A percentile compares a stretch with the other conserved stretches of the same genome.
Evolutionary conservation across 495 filamentous ascomycete species (phyloP).

Genomic region (Polyplosphaeria fusca): DNA sequence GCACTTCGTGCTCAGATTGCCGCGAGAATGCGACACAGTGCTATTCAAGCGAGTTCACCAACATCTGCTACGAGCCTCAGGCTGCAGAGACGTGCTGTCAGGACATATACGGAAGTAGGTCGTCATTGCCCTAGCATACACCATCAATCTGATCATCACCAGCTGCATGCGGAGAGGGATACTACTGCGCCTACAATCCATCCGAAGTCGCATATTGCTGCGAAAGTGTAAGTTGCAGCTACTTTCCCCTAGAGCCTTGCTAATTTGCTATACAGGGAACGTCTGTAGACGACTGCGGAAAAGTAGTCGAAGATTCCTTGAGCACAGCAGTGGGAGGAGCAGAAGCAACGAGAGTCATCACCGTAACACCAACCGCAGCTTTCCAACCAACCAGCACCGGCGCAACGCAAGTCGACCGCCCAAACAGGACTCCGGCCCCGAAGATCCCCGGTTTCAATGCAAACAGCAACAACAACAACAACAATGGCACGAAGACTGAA

Average conservation of each 20-base stretch:
- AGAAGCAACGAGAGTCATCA: too few species aligned
- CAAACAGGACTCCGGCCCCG: background rate
- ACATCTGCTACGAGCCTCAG: slow-evolving; percentile 15
- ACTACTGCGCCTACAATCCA: slow-evolving; percentile 6
- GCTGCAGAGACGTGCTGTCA: slow-evolving; percentile 12
- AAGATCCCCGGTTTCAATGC: too few species aligned
- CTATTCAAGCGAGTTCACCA: background rate
- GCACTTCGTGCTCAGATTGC: background rate
- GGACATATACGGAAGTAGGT: slow-evolving; percentile 7
- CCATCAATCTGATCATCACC: background rate
- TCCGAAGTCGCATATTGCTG: slow-evolving; percentile 6
- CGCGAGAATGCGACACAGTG: background rate
- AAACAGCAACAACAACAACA: background rate
- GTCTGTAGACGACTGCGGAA: background rate
- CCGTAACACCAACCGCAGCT: background rate
- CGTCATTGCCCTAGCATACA: background rate
- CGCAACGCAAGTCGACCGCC: background rate
- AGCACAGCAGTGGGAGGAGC: background rate
- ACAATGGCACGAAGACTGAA: background rate
- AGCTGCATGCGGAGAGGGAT: slow-evolving; percentile 7
- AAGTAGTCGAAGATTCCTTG: background rate
- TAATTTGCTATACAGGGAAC: slow-evolving; percentile 2
- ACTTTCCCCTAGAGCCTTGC: background rate
- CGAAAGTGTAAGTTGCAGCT: background rate
- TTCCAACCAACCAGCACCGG: background rate